phyloP scores from a whole-genome alignment of 306 rosid species.

The Echinosophora koreensis region DNA sequence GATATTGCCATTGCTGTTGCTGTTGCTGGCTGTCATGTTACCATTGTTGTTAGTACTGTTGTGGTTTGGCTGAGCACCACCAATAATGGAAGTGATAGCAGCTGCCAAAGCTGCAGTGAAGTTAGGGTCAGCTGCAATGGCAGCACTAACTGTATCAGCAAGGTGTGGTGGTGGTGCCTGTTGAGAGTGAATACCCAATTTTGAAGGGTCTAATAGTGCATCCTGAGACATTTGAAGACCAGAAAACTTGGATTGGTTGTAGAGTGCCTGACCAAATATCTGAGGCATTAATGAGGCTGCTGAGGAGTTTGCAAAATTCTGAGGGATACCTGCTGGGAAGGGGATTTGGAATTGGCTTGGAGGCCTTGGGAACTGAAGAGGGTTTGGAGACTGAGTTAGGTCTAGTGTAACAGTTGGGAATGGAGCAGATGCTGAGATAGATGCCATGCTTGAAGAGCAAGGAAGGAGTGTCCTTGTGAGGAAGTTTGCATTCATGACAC shows the following conservation, averaged over 20 bases:
- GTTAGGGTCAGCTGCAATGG: conserved; percentile 81
- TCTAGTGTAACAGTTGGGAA: conserved; percentile 90
- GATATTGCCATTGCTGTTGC: conserved; percentile 32
- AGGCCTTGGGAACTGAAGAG: conserved; percentile 59
- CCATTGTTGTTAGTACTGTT: conserved; percentile 19
- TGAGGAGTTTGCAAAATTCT: conserved; percentile 47
- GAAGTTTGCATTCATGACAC: conserved; percentile 65
- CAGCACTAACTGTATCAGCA: conserved; percentile 59
- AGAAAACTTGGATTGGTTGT: conserved; percentile 72
- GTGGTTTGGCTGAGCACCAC: conserved; percentile 54
- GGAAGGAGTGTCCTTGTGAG: conserved; percentile 68
- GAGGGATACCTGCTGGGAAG: conserved; percentile 43
- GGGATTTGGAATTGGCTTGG: conserved; percentile 57
- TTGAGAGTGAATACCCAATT: conserved; percentile 38
- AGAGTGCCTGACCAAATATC: conserved; percentile 60
- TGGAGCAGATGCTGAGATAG: conserved; percentile 90
- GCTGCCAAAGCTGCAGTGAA: conserved; percentile 75
- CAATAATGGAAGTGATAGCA: conserved; percentile 70
- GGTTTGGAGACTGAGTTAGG: conserved; percentile 72
- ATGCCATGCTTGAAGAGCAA: conserved; percentile 78
- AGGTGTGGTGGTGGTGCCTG: conserved; percentile 36
- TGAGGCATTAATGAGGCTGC: conserved; percentile 62
- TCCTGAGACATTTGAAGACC: conserved; percentile 73
- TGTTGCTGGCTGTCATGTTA: conserved; percentile 2
- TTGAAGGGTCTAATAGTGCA: conserved; percentile 27